Base-by-base conservation (phyloP, 164 flowering plant genomes). In the Piper betle region DNA sequence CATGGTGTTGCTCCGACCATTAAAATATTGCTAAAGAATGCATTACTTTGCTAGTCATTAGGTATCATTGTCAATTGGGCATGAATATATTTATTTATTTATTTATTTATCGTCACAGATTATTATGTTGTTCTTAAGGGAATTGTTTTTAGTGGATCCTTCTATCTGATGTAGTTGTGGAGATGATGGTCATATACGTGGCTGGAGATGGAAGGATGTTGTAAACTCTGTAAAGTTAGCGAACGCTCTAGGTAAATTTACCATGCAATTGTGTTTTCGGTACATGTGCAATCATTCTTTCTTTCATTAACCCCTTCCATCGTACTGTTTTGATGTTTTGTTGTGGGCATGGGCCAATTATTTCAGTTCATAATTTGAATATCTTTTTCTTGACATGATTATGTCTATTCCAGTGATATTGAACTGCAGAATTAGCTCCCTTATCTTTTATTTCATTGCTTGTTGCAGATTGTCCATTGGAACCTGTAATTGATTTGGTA, bases 121-220 rank as follows among this genome's bases (percentile, higher is more conserved):
- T n/a, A n/a, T n/a, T n/a, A n/a, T n/a, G n/a, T n/a, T n/a, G n/a
- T n/a, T n/a, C n/a, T n/a, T n/a, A n/a, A n/a, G n/a, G n/a, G n/a
- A n/a, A n/a, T n/a, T n/a, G 8, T 43, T 43, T 3, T 43, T 43
- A 3, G 12, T 43, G 8, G 8, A 15, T 43, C 12, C 40, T 10
- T n/a, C 55, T 62, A 61, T 67, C 42, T 68, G 59, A 18, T 82
- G 64, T 65, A 94, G 99, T 69, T 94, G 99, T 76, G 99, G 99
- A 57, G 99, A 93, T 78, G 97, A 93, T 84, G 99, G 99, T 61
- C 85, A 81, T 42, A 85, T 93, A 62, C 80, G 79, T 61, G 97
- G 97, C 60, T 93, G 99, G 99, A 86, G 63, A 64, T 93, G 99
- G 99, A 80, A 75, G 69, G 85, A 85, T 55, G 64, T 84, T 62